Base-by-base conservation (phyloP, 1,139 yeast species). In the Blastobotrys elegans region DNA sequence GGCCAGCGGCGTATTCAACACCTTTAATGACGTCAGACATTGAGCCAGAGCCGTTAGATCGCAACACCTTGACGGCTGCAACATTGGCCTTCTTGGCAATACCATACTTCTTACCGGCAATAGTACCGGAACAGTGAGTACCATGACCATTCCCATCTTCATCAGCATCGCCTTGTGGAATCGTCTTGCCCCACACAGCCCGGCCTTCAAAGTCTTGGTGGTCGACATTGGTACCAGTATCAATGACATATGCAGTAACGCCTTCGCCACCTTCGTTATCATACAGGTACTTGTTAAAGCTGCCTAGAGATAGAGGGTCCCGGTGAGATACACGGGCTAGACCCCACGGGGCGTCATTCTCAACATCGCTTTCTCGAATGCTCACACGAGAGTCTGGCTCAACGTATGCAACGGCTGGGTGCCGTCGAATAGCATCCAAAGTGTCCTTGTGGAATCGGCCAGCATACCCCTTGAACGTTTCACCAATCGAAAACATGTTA, bases 291-390 rank as follows among this genome's bases (percentile, higher is more conserved):
- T 86, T 84, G 78, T 86, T 88, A 75, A 84, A 87, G 46, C 88
- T 75, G 53, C 85, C 84, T 56, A 88, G 76, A 52, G 81, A 79
- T 63, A 88, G 75, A 29, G 82, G 76, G 53, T 84, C 79, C 67
- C 96, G 84, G 73, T 90, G 96, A 44, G 96, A 87, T 53, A 90
- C 79, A 72, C 98, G 82, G 42, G 97, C 94, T 59, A 90, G 77
- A 61, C 97, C 97, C 97, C 97, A 89, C 50, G 96, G 96, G 41
- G 96, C 92, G 56, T 88, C 88, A 61, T 80, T 81, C 72, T 88
- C 92, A 51, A 77, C 70, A 46, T 74, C 73, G 56, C 80, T 78
- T 58, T 83, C 63, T 42, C 64, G 71, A 48, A 73, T 70, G 51
- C 78, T 76, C 46, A 86, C 95, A 52, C 75, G 67, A 2, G 92